Evolutionary conservation across 257 asterid species (phyloP).

Genomic region (Petunia secreta): DNA sequence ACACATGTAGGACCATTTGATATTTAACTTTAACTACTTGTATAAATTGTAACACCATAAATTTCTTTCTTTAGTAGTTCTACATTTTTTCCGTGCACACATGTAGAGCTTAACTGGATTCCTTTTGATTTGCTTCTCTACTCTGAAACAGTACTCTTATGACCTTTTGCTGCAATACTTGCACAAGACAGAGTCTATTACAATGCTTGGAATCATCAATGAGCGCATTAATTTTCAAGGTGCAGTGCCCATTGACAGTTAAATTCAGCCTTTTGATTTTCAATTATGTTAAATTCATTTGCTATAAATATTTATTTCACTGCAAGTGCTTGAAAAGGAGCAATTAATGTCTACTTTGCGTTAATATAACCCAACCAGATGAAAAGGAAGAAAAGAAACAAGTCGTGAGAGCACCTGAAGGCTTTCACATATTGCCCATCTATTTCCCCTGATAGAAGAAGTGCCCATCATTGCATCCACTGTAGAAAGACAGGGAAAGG

Average conservation of each 20-base stretch:
- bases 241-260: slow-evolving; percentile 25
- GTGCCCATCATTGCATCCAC: slow-evolving; percentile 19
- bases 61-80: neutral
- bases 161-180: slow-evolving; percentile 90
- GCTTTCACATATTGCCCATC: neutral
- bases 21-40: neutral
- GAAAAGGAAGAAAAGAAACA: slow-evolving; percentile 9
- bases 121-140: slow-evolving; percentile 32
- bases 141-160: slow-evolving; percentile 70
- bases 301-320: slow-evolving; percentile 10
- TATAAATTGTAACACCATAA: neutral
- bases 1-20: neutral
- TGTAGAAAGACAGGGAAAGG: neutral
- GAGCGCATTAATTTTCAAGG: slow-evolving; percentile 97
- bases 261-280: slow-evolving; percentile 1
- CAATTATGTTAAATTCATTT: slow-evolving; percentile 20
- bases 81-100: neutral
- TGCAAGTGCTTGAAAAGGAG: neutral
- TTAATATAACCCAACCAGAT: neutral
- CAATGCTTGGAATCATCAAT: slow-evolving; percentile 91
- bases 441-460: neutral
- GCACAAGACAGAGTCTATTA: slow-evolving; percentile 82
- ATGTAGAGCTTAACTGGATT: slow-evolving; percentile 3
- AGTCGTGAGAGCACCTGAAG: slow-evolving; percentile 9
- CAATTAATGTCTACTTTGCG: slow-evolving; percentile 3